Evolutionary conservation across 192 early-diverging fungal genomes (phyloP), one percentile per base, ranked within the genome.

Genomic region (Linderina pennispora): DNA sequence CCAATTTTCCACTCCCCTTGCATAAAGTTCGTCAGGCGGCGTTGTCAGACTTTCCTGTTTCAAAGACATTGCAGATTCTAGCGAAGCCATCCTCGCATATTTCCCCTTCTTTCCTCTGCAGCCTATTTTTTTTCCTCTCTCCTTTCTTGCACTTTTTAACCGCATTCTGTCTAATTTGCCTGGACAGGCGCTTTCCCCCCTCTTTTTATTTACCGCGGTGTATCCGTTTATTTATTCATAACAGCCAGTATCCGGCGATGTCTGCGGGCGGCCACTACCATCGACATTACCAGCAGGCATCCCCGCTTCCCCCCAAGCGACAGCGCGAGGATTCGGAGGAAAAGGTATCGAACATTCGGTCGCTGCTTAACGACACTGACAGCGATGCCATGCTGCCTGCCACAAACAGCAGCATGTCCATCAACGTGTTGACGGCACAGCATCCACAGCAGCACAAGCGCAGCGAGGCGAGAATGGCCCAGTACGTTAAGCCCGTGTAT

Each of bases 321-420:
- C n/a, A n/a, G n/a, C n/a, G n/a, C n/a, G n/a, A n/a, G n/a, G n/a
- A n/a, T n/a, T n/a, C n/a, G n/a, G n/a, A n/a, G n/a, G n/a, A n/a
- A n/a, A n/a, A n/a, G n/a, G n/a, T n/a, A n/a, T n/a, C n/a, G 58
- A 61, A 50, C 40, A 61, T 61, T 22, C 50, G 44, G 20, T 47
- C 51, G 34, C 40, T 61, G 23, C 57, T 67, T 22, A 67, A 60
- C 46, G n/a, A n/a, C n/a, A n/a, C n/a, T n/a, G n/a, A n/a, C n/a
- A n/a, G n/a, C n/a, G n/a, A n/a, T n/a, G n/a, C n/a, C n/a, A n/a
- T n/a, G n/a, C n/a, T n/a, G n/a, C n/a, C n/a, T n/a, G n/a, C n/a
- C n/a, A n/a, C n/a, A n/a, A n/a, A n/a, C n/a, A n/a, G n/a, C n/a
- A n/a, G n/a, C n/a, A 31, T 31, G 28, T 31, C 28, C 6, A 31